Evolutionary conservation across 2,329 filamentous ascomycete species (phyloP).

Genomic region (Pseudocercospora fuligena): DNA sequence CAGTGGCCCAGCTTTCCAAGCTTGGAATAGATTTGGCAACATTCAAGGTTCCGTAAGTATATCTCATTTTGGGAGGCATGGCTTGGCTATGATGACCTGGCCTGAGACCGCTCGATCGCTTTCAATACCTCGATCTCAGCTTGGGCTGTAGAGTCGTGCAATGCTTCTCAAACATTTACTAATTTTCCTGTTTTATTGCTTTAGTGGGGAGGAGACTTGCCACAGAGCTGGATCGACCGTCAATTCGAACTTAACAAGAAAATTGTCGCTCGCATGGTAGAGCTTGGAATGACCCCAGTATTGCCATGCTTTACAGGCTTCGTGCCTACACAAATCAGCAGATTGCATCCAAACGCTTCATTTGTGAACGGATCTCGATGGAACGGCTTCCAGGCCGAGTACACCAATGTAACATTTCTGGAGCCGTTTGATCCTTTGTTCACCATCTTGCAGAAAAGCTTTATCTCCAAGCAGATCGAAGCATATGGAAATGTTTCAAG

Average conservation of each 20-base stretch:
- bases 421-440: constrained; percentile 54
- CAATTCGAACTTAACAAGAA: constrained; percentile 57
- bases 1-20: constrained; percentile 57
- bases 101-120: neutral
- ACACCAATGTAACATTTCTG: constrained; percentile 56
- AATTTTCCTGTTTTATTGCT: neutral
- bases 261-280: constrained; percentile 56
- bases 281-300: constrained; percentile 59
- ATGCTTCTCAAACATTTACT: neutral
- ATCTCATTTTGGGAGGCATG: neutral
- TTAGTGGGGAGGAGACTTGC: constrained; percentile 52
- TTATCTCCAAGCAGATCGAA: constrained; percentile 53
- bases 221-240: constrained; percentile 52
- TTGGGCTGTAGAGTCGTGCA: neutral
- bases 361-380: constrained; percentile 53
- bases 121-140: neutral
- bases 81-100: neutral
- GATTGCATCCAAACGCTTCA: constrained; percentile 49
- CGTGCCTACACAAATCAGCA: constrained; percentile 51
- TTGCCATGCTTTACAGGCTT: constrained; percentile 59
- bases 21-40: constrained; percentile 62
- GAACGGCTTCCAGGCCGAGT: constrained; percentile 48
- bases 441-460: constrained; percentile 50
- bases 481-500: constrained; percentile 56
- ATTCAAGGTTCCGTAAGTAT: constrained; percentile 50